These are phyloP conservation scores for Ulota crispa DNA, from an alignment of 225 moss, liverwort and hornwort genomes.

Conservation along the genomic window DNA sequence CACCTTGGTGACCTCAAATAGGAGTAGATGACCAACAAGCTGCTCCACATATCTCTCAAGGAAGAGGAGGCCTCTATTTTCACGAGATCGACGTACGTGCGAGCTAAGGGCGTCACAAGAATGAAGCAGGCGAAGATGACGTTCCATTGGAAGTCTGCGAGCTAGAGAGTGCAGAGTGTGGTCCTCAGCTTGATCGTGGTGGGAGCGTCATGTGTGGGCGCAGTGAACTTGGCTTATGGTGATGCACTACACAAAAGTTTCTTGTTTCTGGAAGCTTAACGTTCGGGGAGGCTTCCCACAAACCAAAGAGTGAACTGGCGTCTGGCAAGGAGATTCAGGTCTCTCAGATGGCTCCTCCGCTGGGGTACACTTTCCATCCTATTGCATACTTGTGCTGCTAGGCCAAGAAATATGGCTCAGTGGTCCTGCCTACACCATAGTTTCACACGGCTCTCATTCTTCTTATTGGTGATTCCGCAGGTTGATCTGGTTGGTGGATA, in stretches of 20 bases:
- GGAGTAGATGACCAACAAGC: background rate
- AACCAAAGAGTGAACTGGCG: slow-evolving; percentile 42
- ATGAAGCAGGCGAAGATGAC: slow-evolving; percentile 12
- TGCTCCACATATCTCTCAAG: background rate
- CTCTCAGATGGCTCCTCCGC: slow-evolving; percentile 31
- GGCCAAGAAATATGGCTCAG: background rate
- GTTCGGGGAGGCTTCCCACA: slow-evolving; percentile 30
- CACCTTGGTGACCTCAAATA: background rate
- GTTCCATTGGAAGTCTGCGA: background rate
- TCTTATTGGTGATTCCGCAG: slow-evolving; percentile 13
- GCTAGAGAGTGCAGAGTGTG: background rate
- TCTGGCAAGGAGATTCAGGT: slow-evolving; percentile 44
- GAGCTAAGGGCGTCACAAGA: background rate
- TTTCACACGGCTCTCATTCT: background rate
- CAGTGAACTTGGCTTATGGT: slow-evolving; percentile 33
- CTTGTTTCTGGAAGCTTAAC: slow-evolving; percentile 43
- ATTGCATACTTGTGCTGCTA: background rate
- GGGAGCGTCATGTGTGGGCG: background rate
- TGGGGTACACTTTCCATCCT: slow-evolving; percentile 25
- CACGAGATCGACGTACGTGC: background rate
- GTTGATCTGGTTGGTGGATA: slow-evolving; percentile 45
- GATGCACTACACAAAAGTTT: slow-evolving; percentile 42
- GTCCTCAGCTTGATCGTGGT: background rate
- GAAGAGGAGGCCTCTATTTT: background rate
- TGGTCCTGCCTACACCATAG: background rate